phyloP scores from a whole-genome alignment of 805 yeast species.

The Myxozyma melibiosi region DNA sequence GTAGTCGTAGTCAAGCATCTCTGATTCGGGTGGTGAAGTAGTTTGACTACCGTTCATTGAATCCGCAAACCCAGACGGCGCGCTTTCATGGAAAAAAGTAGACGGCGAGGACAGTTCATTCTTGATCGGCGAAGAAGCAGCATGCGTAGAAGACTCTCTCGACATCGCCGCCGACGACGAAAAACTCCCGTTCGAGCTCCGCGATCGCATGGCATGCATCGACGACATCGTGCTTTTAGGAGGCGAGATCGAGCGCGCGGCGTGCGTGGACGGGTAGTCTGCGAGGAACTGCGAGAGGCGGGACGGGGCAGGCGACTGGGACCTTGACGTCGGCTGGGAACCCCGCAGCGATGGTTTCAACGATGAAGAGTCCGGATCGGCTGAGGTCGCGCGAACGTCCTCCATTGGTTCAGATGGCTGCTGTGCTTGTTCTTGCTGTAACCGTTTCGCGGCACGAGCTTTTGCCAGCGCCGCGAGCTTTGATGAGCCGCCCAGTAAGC shows the following conservation, averaged over 20 bases:
- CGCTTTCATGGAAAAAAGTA: slow-evolving; percentile 18
- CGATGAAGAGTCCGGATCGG: background rate
- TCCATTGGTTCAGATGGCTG: slow-evolving; percentile 10
- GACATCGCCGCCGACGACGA: background rate
- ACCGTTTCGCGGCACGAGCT: slow-evolving; percentile 42
- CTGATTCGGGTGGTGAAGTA: no score
- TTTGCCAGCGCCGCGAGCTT: slow-evolving; percentile 55
- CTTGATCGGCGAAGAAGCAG: no score
- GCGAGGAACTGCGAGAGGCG: slow-evolving; percentile 5
- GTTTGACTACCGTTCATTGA: slow-evolving; percentile 3
- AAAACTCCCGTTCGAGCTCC: background rate
- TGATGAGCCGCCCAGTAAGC: slow-evolving; percentile 40
- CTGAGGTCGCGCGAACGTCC: slow-evolving; percentile 3
- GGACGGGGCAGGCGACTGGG: background rate
- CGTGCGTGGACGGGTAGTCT: no score
- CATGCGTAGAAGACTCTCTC: no score
- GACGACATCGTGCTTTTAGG: background rate
- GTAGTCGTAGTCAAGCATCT: no score
- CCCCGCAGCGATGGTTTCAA: background rate
- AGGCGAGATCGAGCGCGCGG: slow-evolving; percentile 1
- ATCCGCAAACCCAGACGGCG: slow-evolving; percentile 27
- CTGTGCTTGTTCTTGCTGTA: slow-evolving; percentile 21
- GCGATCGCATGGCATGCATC: no score
- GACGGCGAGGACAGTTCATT: slow-evolving; percentile 16
- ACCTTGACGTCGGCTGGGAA: background rate